Base-by-base conservation (phyloP, 2,329 filamentous ascomycete species). In the Fusarium verrucosum region DNA sequence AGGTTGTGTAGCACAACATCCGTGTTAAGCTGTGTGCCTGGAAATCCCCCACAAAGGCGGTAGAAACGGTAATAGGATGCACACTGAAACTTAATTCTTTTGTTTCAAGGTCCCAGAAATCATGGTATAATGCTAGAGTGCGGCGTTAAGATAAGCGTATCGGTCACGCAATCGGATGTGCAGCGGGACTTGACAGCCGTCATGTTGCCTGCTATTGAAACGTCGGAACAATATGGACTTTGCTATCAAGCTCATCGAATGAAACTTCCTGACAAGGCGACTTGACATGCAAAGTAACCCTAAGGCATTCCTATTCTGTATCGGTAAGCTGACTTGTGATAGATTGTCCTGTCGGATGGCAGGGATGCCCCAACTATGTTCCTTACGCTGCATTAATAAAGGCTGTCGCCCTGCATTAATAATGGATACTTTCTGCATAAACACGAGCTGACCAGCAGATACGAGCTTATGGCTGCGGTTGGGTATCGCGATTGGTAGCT, bases 391-490 rank as follows among this genome's bases (percentile, higher is more conserved):
- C 45, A 63, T 74, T 49, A 73, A 74, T 40, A 58, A 47, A 26
- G 45, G 37, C 32, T 52, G 50, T 46, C 62, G 50, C 26, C 51
- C 58, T 62, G 59, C 58, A 62, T 62, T 57, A 30, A 61, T 32
- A 57, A 20, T 37, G 33, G 45, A 35, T 10, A 26, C 8, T 26
- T 47, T 32, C 26, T 64, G 59, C 61, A 64, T 55, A 33, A 53
- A 60, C 60, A 64, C 61, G 60, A 45, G 61, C 52, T 49, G 20
- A 22, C 54, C 10, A 37, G 52, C 60, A 64, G 30, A 65, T 65
- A 65, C 56, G 61, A 65, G 62, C 61, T 65, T 65, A 65, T 62
- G 62, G 62, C 62, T 65, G 41, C 58, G 10, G 6, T 9, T 17
- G 4, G 14, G n/a, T 35, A 10, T 36, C 20, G 10, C 30, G 14